Conservation (phyloP, 179 eudicot species). For the Gypsophila paniculata region DNA sequence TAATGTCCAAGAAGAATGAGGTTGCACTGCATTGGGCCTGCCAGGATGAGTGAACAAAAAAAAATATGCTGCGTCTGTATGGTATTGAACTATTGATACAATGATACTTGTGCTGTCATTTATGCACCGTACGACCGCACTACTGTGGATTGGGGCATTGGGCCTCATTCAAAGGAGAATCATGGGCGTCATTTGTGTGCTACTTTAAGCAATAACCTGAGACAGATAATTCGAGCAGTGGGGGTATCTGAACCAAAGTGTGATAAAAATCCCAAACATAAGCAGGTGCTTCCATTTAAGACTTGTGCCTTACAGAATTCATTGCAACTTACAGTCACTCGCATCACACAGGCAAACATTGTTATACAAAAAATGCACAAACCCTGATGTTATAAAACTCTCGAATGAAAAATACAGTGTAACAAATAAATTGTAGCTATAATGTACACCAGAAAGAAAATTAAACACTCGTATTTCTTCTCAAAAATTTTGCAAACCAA, state of each 20-base stretch:
- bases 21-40: no score
- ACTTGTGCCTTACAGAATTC: not conserved
- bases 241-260: not conserved
- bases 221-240: constrained; percentile 8
- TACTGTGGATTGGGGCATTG: constrained; percentile 23
- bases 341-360: not conserved
- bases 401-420: constrained; percentile 1
- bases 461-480: not conserved
- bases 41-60: constrained; percentile 14
- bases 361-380: constrained; percentile 28
- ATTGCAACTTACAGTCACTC: not conserved
- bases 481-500: constrained; percentile 29
- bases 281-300: not conserved
- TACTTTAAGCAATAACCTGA: not conserved
- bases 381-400: constrained; percentile 22
- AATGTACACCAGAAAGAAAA: constrained; percentile 26
- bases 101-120: constrained; percentile 8
- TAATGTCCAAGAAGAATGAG: no score
- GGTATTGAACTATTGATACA: not conserved
- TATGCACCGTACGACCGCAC: not conserved
- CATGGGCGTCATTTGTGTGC: not conserved
- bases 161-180: constrained; percentile 2
- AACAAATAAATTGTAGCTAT: constrained; percentile 21
- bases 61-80: constrained; percentile 14
- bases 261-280: constrained; percentile 1